These are phyloP conservation scores for Decorospora gaudefroyi DNA, from an alignment of 2,329 filamentous ascomycete species.

Conservation along the genomic window DNA sequence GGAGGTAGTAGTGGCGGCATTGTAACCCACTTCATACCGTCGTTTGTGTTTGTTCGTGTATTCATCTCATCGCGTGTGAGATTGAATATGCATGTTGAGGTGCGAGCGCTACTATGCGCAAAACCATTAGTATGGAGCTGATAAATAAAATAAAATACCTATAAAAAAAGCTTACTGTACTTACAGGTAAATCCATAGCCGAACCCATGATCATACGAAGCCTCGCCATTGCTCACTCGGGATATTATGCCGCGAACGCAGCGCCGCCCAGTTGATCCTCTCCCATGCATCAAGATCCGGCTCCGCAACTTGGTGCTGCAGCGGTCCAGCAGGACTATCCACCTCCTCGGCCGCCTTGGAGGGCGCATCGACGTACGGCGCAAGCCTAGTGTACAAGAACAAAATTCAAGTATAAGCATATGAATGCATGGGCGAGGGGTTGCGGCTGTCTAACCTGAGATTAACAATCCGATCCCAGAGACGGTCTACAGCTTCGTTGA, in stretches of 20 bases:
- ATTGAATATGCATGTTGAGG: too few species aligned
- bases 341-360: constrained; percentile 23
- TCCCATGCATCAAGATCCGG: constrained; percentile 40
- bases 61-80: too few species aligned
- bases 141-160: background rate
- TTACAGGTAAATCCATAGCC: background rate
- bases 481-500: constrained; percentile 37
- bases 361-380: constrained; percentile 30
- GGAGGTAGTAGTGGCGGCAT: too few species aligned
- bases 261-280: constrained; percentile 37
- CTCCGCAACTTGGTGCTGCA: constrained; percentile 38
- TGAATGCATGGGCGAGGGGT: constrained; percentile 30
- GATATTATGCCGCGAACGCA: constrained; percentile 15
- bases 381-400: constrained; percentile 35
- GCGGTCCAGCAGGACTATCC: constrained; percentile 33
- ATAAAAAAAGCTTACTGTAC: background rate
- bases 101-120: too few species aligned
- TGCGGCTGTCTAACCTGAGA: constrained; percentile 45
- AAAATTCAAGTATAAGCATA: constrained; percentile 42
- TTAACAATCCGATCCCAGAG: constrained; percentile 41
- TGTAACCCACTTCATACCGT: too few species aligned
- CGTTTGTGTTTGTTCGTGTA: too few species aligned
- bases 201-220: constrained; percentile 23
- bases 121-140: too few species aligned
- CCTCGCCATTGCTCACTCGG: constrained; percentile 11